These are phyloP conservation scores for Globisporangium nunn DNA, from an alignment of 352 stramenopile species.

Conservation along the genomic window DNA sequence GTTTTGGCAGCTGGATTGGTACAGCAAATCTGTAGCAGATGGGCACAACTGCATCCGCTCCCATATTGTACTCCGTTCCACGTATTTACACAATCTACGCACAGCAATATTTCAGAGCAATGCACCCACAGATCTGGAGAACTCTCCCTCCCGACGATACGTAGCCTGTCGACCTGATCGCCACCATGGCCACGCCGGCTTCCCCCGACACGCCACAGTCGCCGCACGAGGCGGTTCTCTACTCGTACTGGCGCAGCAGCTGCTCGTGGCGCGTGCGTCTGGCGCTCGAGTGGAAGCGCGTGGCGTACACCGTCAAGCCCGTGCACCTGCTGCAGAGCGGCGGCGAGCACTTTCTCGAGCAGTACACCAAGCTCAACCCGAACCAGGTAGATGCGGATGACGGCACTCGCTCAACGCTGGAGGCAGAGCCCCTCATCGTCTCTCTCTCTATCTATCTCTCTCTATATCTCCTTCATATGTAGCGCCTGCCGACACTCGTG, in stretches of 20 bases:
- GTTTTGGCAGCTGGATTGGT: too few species aligned
- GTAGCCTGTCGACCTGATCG: too few species aligned
- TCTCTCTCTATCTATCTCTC: neutral
- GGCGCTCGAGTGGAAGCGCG: constrained; percentile 78
- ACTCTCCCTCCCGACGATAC: too few species aligned
- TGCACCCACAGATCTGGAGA: too few species aligned
- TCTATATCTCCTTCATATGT: constrained; percentile 6
- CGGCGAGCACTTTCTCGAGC: constrained; percentile 45
- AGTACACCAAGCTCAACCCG: constrained; percentile 57
- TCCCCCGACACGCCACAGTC: neutral
- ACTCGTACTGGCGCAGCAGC: constrained; percentile 86
- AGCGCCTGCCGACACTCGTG: constrained; percentile 75
- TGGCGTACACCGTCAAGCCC: constrained; percentile 74
- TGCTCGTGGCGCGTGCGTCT: constrained; percentile 89
- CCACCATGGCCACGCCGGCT: neutral
- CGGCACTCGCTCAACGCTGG: neutral
- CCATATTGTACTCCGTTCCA: too few species aligned
- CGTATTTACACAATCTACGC: too few species aligned
- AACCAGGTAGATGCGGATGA: constrained; percentile 35
- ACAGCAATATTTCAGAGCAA: too few species aligned
- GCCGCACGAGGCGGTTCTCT: constrained; percentile 33
- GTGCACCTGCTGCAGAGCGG: constrained; percentile 62
- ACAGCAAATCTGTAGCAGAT: too few species aligned
- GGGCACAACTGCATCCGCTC: too few species aligned
- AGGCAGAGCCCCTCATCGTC: neutral